Conservation (phyloP, 306 rosid species). For the Malus orientalis region DNA sequence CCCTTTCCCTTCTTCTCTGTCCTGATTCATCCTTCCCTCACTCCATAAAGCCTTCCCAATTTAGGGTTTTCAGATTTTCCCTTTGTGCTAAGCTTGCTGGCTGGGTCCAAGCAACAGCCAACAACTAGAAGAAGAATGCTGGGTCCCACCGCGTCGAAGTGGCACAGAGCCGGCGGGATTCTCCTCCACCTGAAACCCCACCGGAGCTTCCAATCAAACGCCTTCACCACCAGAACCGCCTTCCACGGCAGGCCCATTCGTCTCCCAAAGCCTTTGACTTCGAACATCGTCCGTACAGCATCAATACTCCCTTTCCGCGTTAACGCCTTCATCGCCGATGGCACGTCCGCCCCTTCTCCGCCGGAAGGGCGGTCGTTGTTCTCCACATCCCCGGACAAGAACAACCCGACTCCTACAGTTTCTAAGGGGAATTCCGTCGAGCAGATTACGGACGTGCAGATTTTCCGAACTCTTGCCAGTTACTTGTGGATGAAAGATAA, state of each 20-base stretch:
- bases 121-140: slow-evolving; percentile 12
- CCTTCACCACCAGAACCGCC: slow-evolving; percentile 4
- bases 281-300: background rate
- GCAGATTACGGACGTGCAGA: slow-evolving; percentile 40
- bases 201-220: background rate
- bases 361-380: slow-evolving; percentile 17
- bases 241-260: slow-evolving; percentile 18
- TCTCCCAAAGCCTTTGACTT: background rate
- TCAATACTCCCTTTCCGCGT: slow-evolving; percentile 5
- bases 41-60: background rate
- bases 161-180: slow-evolving; percentile 23
- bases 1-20: background rate
- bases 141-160: slow-evolving; percentile 27
- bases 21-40: background rate
- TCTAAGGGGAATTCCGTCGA: slow-evolving; percentile 20
- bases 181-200: background rate
- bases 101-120: background rate
- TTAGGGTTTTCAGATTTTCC: background rate
- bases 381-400: slow-evolving; percentile 23
- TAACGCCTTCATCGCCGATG: slow-evolving; percentile 29
- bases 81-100: background rate
- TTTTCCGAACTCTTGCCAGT: slow-evolving; percentile 73
- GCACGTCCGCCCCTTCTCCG: background rate
- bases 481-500: slow-evolving; percentile 95
- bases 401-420: slow-evolving; percentile 8